Conservation (phyloP, 306 rosid genomes). For the Ormosia semicastrata region DNA sequence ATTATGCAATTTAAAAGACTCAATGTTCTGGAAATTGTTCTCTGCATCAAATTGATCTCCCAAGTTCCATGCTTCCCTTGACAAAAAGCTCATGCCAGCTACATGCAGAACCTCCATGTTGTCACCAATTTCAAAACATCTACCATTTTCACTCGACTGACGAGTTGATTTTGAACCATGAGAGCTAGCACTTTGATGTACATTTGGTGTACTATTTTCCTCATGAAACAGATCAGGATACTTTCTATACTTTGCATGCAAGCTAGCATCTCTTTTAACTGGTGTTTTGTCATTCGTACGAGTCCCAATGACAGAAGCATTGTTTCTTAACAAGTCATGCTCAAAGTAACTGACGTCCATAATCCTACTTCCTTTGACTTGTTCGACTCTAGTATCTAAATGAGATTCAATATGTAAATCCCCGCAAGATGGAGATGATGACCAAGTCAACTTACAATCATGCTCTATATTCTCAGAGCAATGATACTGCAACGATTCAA, state of each 20-base stretch:
- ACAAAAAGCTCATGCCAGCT: slow-evolving; percentile 28
- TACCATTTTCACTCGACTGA: slow-evolving; percentile 19
- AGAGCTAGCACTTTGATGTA: slow-evolving; percentile 43
- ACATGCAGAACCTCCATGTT: slow-evolving; percentile 20
- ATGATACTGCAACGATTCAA: slow-evolving; percentile 25
- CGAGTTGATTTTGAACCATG: slow-evolving; percentile 46
- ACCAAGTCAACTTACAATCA: slow-evolving; percentile 13
- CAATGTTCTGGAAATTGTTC: slow-evolving; percentile 4
- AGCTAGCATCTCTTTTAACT: neutral
- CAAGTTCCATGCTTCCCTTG: slow-evolving; percentile 35
- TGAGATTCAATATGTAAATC: slow-evolving; percentile 22
- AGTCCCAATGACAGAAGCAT: neutral
- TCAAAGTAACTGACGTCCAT: slow-evolving; percentile 21
- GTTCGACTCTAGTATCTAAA: slow-evolving; percentile 22
- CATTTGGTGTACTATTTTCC: slow-evolving; percentile 9
- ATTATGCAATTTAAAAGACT: slow-evolving; percentile 8
- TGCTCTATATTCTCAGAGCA: slow-evolving; percentile 29
- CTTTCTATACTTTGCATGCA: neutral
- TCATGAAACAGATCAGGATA: slow-evolving; percentile 21
- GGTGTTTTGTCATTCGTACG: slow-evolving; percentile 32
- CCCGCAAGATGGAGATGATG: slow-evolving; percentile 21
- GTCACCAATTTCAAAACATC: slow-evolving; percentile 23
- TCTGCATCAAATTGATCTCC: slow-evolving; percentile 32
- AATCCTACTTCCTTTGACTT: slow-evolving; percentile 21
- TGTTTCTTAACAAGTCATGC: neutral